Percentiles rank a stretch among this genome's conserved stretches.
Evolutionary conservation across 192 early-diverging fungal genomes (phyloP).

Genomic region (Backusella psychrophila): DNA sequence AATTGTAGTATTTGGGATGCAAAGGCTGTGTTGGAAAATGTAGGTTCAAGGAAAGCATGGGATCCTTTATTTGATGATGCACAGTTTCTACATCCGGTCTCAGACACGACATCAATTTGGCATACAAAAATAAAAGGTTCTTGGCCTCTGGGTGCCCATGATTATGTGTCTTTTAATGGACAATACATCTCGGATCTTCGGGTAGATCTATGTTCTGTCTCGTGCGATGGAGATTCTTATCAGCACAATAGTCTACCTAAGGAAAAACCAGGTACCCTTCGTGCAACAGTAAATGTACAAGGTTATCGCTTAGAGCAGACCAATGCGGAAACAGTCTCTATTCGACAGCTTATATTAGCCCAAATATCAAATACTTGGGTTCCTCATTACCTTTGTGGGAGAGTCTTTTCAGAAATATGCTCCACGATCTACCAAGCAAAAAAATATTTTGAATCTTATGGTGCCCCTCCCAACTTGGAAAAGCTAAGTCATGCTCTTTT

Average conservation of each 20-base stretch:
- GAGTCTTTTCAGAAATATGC: not conserved
- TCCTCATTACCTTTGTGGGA: not conserved
- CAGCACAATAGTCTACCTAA: conserved; percentile 19
- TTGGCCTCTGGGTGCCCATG: conserved; percentile 33
- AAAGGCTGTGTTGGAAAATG: conserved; percentile 44
- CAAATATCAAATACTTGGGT: conserved; percentile 14
- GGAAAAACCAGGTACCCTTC: conserved; percentile 16
- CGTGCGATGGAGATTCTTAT: conserved; percentile 19
- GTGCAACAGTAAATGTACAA: conserved; percentile 15
- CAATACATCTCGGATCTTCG: conserved; percentile 18
- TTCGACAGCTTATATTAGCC: conserved; percentile 38
- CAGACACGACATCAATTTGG: conserved; percentile 37
- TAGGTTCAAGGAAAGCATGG: conserved; percentile 39
- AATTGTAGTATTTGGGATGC: conserved; percentile 47
- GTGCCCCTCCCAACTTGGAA: conserved; percentile 27
- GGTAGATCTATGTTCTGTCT: conserved; percentile 20
- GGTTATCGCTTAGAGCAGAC: conserved; percentile 28
- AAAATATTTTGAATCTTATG: conserved; percentile 11
- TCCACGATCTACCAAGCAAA: conserved; percentile 1
- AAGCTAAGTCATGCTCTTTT: conserved; percentile 10
- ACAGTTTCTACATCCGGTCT: conserved; percentile 33
- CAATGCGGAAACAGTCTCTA: conserved; percentile 20
- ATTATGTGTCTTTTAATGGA: conserved; percentile 17
- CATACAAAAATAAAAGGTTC: conserved; percentile 44
- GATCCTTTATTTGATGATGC: conserved; percentile 44